Conservation (phyloP, 257 asterid species). For the Nyctanthes arbortristis region DNA sequence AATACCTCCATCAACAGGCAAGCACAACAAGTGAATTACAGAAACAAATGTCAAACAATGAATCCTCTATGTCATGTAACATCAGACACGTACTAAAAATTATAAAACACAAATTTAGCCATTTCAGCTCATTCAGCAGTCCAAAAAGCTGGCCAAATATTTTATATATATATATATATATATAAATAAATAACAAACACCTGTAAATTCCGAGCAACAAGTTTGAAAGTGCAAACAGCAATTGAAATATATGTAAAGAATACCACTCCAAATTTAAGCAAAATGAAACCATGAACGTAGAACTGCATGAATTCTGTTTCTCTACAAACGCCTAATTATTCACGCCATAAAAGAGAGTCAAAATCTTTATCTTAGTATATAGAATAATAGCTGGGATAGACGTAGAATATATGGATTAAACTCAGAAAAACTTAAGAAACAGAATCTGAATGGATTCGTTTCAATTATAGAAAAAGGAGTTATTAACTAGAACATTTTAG, state of each 20-base stretch:
- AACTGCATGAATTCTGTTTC: not conserved
- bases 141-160: too few relatives aligned
- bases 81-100: not conserved
- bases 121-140: not conserved
- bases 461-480: not conserved
- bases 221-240: not conserved
- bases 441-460: not conserved
- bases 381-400: not conserved
- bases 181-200: too few relatives aligned
- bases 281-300: not conserved
- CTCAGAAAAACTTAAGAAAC: not conserved
- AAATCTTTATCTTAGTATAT: too few relatives aligned
- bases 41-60: not conserved
- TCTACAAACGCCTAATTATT: not conserved
- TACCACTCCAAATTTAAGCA: not conserved
- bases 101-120: not conserved
- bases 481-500: not conserved
- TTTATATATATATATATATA: too few relatives aligned
- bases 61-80: not conserved
- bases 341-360: too few relatives aligned
- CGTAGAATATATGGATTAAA: too few relatives aligned
- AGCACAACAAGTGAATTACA: not conserved
- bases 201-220: not conserved
- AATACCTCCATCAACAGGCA: not conserved
- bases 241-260: not conserved